These are phyloP conservation scores for Spatholobus suberectus DNA, from an alignment of 306 rosid species.

Conservation along the genomic window DNA sequence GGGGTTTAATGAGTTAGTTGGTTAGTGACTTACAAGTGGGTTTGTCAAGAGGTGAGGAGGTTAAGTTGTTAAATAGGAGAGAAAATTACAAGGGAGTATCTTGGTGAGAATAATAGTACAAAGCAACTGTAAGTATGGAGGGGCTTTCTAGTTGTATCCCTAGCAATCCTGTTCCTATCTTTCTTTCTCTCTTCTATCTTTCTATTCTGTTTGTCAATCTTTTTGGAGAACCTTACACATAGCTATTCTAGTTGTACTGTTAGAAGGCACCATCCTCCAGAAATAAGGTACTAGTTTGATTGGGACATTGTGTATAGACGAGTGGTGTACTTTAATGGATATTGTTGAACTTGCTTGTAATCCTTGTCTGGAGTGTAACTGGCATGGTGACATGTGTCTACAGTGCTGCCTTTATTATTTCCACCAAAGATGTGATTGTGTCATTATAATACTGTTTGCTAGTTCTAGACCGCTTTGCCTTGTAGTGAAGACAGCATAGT, in stretches of 20 bases:
- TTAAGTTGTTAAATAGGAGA: background rate
- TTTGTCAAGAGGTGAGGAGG: background rate
- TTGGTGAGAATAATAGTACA: background rate
- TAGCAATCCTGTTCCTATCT: background rate
- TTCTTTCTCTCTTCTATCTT: background rate
- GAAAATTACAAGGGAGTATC: background rate
- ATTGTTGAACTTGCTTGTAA: background rate
- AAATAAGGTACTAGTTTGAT: constrained; percentile 6
- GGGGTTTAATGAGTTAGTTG: background rate
- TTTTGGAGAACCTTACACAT: background rate
- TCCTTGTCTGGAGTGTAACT: background rate
- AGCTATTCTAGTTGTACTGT: background rate
- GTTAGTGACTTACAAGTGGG: background rate
- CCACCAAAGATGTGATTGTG: constrained; percentile 24
- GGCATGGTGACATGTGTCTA: background rate
- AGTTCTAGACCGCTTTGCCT: background rate
- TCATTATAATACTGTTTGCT: constrained; percentile 28
- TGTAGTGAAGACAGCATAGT: background rate
- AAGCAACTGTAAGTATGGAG: background rate
- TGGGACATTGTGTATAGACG: constrained; percentile 3
- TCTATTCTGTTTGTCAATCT: background rate
- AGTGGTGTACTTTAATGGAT: background rate
- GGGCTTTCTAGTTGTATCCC: background rate
- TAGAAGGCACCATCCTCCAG: background rate
- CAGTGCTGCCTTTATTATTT: background rate